Percentiles rank a stretch among this genome's conserved stretches.
phyloP scores from a whole-genome alignment of 1,284 basidiomycete genomes.

The Afroboletus lepidellus region DNA sequence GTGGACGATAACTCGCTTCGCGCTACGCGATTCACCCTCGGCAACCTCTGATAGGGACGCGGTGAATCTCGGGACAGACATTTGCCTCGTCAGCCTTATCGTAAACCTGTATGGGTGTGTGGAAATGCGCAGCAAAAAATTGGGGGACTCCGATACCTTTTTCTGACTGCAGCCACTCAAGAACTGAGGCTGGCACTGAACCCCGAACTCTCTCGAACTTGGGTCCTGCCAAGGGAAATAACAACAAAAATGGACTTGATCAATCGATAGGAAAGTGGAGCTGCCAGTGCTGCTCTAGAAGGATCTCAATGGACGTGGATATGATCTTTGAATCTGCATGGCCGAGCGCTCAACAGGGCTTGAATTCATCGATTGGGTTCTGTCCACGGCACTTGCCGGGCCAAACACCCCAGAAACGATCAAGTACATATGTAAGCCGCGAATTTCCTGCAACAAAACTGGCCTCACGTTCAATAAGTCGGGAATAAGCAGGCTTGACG shows the following conservation, averaged over 20 bases:
- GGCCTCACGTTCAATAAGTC: too few species aligned
- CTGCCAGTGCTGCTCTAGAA: conserved; percentile 3
- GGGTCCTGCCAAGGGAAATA: conserved; percentile 6
- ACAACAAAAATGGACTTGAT: not conserved
- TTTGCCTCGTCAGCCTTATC: conserved; percentile 8
- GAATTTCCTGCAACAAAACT: too few species aligned
- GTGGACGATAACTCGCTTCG: conserved; percentile 65
- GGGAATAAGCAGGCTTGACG: too few species aligned
- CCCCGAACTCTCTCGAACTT: not conserved
- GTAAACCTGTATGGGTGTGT: conserved; percentile 1
- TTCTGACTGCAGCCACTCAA: not conserved
- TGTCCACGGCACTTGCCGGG: conserved; percentile 20
- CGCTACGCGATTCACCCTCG: conserved; percentile 48
- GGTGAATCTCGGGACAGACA: conserved; percentile 46
- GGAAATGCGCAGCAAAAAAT: not conserved
- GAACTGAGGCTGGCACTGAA: not conserved
- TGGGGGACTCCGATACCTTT: not conserved
- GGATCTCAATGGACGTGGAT: conserved; percentile 9
- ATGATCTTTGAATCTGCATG: conserved; percentile 8
- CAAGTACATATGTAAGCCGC: too few species aligned
- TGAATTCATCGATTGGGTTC: not conserved
- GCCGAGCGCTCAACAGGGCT: not conserved
- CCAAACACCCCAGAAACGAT: not conserved
- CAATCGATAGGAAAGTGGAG: conserved; percentile 7
- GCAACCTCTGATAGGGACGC: conserved; percentile 38